These are phyloP conservation scores for Aspergillus oerlinghausenensis DNA, from an alignment of 2,329 filamentous ascomycete genomes.

Conservation along the genomic window DNA sequence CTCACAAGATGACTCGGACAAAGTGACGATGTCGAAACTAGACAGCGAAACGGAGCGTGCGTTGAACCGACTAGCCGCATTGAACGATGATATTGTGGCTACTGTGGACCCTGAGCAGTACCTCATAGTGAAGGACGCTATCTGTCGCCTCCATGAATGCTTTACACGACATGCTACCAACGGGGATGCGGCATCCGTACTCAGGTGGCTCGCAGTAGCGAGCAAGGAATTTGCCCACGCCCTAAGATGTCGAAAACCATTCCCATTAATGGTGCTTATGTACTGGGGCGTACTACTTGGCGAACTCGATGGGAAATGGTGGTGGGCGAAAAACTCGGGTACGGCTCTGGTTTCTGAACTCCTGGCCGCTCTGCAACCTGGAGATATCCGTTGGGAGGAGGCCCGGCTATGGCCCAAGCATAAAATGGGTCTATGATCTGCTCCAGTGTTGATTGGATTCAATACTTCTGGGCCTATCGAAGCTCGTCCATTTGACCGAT, in stretches of 20 bases:
- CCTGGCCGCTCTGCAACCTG: conserved; percentile 15
- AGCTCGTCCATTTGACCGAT: not conserved
- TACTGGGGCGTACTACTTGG: conserved; percentile 34
- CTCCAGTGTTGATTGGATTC: not conserved
- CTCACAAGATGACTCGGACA: conserved; percentile 43
- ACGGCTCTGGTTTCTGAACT: conserved; percentile 27
- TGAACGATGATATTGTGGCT: conserved; percentile 28
- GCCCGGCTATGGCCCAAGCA: conserved; percentile 28
- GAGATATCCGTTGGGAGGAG: conserved; percentile 21
- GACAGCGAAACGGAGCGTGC: conserved; percentile 25
- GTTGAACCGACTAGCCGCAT: conserved; percentile 20
- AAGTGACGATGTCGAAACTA: conserved; percentile 23
- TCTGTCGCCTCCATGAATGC: conserved; percentile 25
- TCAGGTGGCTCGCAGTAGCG: conserved; percentile 31
- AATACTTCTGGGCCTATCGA: not conserved
- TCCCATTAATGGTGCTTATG: conserved; percentile 31
- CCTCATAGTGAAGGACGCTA: conserved; percentile 26
- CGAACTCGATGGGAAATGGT: conserved; percentile 27
- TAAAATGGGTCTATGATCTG: conserved; percentile 23
- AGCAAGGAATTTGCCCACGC: conserved; percentile 31
- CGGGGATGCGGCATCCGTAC: conserved; percentile 26
- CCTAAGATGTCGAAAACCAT: conserved; percentile 25
- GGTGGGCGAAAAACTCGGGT: conserved; percentile 34
- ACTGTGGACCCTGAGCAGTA: conserved; percentile 23
- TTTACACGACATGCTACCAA: conserved; percentile 22